Evolutionary conservation across 768 basidiomycete species (phyloP), one percentile per base, ranked within the genome.

Genomic region (Sarcodon sp.): DNA sequence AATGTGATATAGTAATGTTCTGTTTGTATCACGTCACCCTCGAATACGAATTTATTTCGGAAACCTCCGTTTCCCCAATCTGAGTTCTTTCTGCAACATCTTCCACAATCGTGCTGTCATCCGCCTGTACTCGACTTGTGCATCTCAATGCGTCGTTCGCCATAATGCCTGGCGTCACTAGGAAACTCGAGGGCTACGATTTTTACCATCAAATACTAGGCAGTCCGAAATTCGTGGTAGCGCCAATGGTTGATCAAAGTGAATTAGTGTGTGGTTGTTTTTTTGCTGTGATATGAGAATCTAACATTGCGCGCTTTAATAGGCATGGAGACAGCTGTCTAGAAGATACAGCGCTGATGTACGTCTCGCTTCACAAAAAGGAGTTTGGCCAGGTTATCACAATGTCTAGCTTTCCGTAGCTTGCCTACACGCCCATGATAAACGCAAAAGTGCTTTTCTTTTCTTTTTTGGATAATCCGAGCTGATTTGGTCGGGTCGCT

Each of bases 351-450:
- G 88, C 31, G 84, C 83, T 32, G 79, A 90, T 64, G 87, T 86
- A 48, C 55, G 69, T 59, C 10, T 37, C 45, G 54, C 16, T 43
- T 50, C 37, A 9, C 15, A 27, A 33, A 47, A 35, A 48, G 16
- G 7, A 35, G 10, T 33, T 27, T 13, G 32, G 52, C 37, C 48
- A 46, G 46, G 7, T 50, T 35, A 48, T 18, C 35, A 1, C 33
- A 59, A 54, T 41, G 59, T 56, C 6, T 58, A 52, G 39, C 13
- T 11, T 27, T 13, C 9, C 33, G 13, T 41, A 92, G 79, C 73
- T 97, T 16, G 75, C 79, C n/a, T 98, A 96, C 60, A 92, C 93
- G 0, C 96, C 96, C 13, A 99, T 99, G 96, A 96, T 99, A 57
- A 89, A 94, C 53, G 89, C 92, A 51, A 91, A 87, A 68, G 83